Evolutionary conservation across 2,329 filamentous ascomycete species (phyloP).

Genomic region (Pseudogymnoascus sp.): DNA sequence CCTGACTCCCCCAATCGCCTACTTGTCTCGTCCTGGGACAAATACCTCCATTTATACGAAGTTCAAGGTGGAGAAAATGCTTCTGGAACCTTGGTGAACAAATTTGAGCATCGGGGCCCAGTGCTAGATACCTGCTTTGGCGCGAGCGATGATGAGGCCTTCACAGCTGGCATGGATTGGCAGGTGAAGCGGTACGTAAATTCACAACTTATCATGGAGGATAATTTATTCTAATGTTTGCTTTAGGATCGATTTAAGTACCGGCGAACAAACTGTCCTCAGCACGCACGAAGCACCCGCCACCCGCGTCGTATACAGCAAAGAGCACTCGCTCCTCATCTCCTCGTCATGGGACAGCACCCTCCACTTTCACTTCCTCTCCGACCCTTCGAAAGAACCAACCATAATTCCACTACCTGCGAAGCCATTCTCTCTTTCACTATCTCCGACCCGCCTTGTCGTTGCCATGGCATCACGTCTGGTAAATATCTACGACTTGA

Average conservation of each 20-base stretch:
- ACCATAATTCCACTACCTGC: constrained; percentile 65
- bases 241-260: constrained; percentile 60
- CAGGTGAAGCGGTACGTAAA: constrained; percentile 62
- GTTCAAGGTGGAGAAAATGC: constrained; percentile 49
- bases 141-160: constrained; percentile 72
- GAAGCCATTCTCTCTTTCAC: constrained; percentile 83
- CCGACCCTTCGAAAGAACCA: constrained; percentile 44
- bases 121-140: constrained; percentile 92
- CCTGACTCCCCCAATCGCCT: constrained; percentile 67
- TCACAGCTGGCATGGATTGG: constrained; percentile 80
- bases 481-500: constrained; percentile 91
- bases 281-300: constrained; percentile 75
- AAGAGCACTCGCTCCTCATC: constrained; percentile 67
- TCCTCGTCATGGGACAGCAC: constrained; percentile 93
- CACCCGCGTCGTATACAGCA: constrained; percentile 76
- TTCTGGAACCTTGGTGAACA: constrained; percentile 56
- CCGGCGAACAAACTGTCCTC: constrained; percentile 64
- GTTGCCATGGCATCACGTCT: constrained; percentile 92
- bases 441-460: constrained; percentile 73
- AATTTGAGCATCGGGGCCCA: constrained; percentile 74
- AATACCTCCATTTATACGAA: constrained; percentile 84
- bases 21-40: constrained; percentile 93
- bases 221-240: neutral
- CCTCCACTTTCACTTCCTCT: constrained; percentile 71
- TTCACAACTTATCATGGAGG: neutral